Evolutionary conservation across 768 basidiomycete species (phyloP).

Genomic region (Pholiota conissans): DNA sequence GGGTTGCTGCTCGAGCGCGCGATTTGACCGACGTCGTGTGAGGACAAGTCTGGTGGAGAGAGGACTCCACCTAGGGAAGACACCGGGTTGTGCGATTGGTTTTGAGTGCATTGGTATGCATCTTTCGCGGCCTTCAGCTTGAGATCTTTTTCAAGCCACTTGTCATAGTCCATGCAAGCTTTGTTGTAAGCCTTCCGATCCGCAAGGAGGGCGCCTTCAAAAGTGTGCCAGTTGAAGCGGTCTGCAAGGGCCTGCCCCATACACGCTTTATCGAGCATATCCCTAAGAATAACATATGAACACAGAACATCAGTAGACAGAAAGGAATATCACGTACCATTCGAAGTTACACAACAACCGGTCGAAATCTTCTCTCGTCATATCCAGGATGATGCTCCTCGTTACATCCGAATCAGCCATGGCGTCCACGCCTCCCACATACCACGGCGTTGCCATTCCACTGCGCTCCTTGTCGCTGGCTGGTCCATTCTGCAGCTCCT

Average conservation of each 20-base stretch:
- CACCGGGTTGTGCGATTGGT: slow-evolving; percentile 10
- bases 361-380: slow-evolving; percentile 66
- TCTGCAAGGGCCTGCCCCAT: slow-evolving; percentile 45
- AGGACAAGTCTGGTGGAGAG: slow-evolving; percentile 8
- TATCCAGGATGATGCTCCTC: slow-evolving; percentile 39
- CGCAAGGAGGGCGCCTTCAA: slow-evolving; percentile 37
- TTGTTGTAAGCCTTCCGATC: slow-evolving; percentile 58
- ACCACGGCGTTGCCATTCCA: not conserved
- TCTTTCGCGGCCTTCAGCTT: slow-evolving; percentile 3
- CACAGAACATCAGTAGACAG: not conserved
- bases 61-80: slow-evolving; percentile 12
- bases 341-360: slow-evolving; percentile 55
- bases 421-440: slow-evolving; percentile 6
- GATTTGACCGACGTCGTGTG: slow-evolving; percentile 5
- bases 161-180: slow-evolving; percentile 58
- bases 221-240: slow-evolving; percentile 48
- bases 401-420: slow-evolving; percentile 25
- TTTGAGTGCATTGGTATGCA: not conserved
- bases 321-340: slow-evolving; percentile 44
- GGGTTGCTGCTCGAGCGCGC: slow-evolving; percentile 14
- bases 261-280: slow-evolving; percentile 63
- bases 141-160: slow-evolving; percentile 41
- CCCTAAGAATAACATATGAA: slow-evolving; percentile 35
- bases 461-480: slow-evolving; percentile 12
- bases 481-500: slow-evolving; percentile 41